These are phyloP conservation scores for Phytophthora syringae DNA, from an alignment of 352 stramenopile species.

Conservation along the genomic window DNA sequence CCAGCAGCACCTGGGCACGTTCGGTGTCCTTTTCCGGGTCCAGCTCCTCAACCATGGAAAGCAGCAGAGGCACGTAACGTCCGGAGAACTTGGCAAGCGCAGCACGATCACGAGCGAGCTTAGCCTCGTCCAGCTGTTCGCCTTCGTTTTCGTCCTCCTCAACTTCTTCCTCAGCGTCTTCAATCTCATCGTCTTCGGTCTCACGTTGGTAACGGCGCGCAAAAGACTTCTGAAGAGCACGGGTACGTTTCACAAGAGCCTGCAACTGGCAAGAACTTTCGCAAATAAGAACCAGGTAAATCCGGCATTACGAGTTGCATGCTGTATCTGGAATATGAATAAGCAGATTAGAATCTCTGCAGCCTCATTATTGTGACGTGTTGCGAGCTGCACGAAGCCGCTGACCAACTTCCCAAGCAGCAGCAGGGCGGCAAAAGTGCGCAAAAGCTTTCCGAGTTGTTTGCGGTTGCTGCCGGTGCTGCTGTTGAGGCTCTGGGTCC, in stretches of 20 bases:
- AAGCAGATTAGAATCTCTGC: too few species aligned
- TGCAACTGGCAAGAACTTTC: too few species aligned
- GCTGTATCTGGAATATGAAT: too few species aligned
- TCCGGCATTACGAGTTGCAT: too few species aligned
- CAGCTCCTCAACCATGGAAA: conserved; percentile 85
- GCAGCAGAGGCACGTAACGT: conserved; percentile 86
- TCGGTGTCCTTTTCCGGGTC: conserved; percentile 82
- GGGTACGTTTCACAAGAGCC: conserved; percentile 77
- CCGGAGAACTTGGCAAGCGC: conserved; percentile 80
- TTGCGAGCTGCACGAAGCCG: conserved; percentile 82
- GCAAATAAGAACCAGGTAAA: too few species aligned
- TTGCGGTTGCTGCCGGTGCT: conserved; percentile 65
- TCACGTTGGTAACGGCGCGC: conserved; percentile 53
- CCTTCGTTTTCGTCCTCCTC: conserved; percentile 48
- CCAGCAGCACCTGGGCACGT: conserved; percentile 69
- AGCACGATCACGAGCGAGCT: conserved; percentile 72
- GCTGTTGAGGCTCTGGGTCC: conserved; percentile 74
- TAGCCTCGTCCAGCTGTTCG: conserved; percentile 77
- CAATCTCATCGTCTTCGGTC: conserved; percentile 48
- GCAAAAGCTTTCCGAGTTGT: conserved; percentile 58
- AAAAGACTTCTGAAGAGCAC: conserved; percentile 47
- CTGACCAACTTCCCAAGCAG: conserved; percentile 67
- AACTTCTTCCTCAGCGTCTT: conserved; percentile 40
- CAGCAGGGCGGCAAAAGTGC: conserved; percentile 40
- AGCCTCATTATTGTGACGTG: conserved; percentile 76